Conservation (phyloP, 257 asterid species). For the Salvia rosmarinus region DNA sequence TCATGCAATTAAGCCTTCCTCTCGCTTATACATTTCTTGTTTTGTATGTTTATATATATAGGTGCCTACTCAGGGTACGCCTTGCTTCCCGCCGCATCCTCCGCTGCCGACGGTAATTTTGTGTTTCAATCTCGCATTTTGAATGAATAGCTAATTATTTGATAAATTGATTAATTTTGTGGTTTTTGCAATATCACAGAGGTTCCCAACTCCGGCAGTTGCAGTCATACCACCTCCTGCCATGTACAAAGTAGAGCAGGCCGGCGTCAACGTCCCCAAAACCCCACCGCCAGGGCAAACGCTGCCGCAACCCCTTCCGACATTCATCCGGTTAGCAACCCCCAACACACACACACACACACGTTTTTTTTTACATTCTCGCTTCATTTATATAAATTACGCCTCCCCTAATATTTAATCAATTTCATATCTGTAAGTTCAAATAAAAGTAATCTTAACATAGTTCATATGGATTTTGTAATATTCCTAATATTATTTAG, state of each 20-base stretch:
- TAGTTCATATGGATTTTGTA: too few species aligned
- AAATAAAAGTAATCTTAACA: too few species aligned
- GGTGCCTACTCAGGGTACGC: slow-evolving; percentile 67
- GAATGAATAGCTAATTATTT: too few species aligned
- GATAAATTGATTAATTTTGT: neutral
- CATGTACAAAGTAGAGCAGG: slow-evolving; percentile 57
- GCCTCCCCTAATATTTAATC: too few species aligned
- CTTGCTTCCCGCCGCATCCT: slow-evolving; percentile 62
- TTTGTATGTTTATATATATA: neutral
- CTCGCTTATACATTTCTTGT: neutral
- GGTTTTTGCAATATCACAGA: slow-evolving; percentile 44
- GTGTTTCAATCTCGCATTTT: neutral
- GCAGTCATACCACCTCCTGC: slow-evolving; percentile 52
- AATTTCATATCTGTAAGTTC: too few species aligned
- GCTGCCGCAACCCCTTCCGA: slow-evolving; percentile 67
- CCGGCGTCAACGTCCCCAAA: slow-evolving; percentile 41
- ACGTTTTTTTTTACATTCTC: too few species aligned
- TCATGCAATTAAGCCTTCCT: neutral
- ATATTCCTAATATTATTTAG: neutral
- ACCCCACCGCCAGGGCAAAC: slow-evolving; percentile 46
- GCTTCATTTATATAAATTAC: too few species aligned
- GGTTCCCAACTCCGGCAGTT: slow-evolving; percentile 54
- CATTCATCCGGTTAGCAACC: slow-evolving; percentile 68
- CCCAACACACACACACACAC: neutral
- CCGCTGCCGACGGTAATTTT: slow-evolving; percentile 52